Evolutionary conservation across 495 filamentous ascomycete species (phyloP).

Genomic region (Aspergillus carlsbadensis): DNA sequence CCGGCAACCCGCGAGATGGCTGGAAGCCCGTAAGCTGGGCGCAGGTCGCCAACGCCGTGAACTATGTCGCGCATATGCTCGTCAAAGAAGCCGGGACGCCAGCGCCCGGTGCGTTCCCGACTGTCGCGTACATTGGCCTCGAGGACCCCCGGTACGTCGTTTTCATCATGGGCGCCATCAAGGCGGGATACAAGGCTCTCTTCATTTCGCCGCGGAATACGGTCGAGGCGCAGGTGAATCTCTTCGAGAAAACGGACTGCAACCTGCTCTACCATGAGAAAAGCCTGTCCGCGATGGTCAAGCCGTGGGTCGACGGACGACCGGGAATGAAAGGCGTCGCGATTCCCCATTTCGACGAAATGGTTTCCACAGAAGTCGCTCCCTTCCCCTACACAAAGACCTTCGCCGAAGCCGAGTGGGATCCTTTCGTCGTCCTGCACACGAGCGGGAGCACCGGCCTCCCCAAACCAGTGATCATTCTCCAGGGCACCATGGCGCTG

Average conservation of each 20-base stretch:
- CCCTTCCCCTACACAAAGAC: slow-evolving; percentile 30
- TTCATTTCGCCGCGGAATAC: slow-evolving; percentile 42
- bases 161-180: slow-evolving; percentile 37
- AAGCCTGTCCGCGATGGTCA: slow-evolving; percentile 5
- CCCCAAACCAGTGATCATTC: slow-evolving; percentile 35
- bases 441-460: slow-evolving; percentile 47
- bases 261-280: slow-evolving; percentile 27
- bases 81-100: slow-evolving; percentile 27
- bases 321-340: slow-evolving; percentile 18
- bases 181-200: slow-evolving; percentile 28
- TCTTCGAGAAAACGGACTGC: slow-evolving; percentile 36
- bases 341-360: slow-evolving; percentile 19
- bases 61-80: slow-evolving; percentile 41
- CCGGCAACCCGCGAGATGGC: slow-evolving; percentile 18
- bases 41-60: slow-evolving; percentile 37
- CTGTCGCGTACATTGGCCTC: slow-evolving; percentile 39
- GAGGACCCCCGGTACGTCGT: slow-evolving; percentile 37
- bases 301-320: slow-evolving; percentile 21
- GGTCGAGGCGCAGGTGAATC: slow-evolving; percentile 33
- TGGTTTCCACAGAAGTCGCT: slow-evolving; percentile 14
- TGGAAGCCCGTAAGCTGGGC: slow-evolving; percentile 26
- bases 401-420: slow-evolving; percentile 27
- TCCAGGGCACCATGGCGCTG: too few species aligned
- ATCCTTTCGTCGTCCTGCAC: slow-evolving; percentile 37
- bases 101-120: slow-evolving; percentile 18